Percentiles rank a stretch among this genome's conserved stretches.
Evolutionary conservation across 1,139 yeast genomes (phyloP).

Genomic region (Geotrichum aggregatum): DNA sequence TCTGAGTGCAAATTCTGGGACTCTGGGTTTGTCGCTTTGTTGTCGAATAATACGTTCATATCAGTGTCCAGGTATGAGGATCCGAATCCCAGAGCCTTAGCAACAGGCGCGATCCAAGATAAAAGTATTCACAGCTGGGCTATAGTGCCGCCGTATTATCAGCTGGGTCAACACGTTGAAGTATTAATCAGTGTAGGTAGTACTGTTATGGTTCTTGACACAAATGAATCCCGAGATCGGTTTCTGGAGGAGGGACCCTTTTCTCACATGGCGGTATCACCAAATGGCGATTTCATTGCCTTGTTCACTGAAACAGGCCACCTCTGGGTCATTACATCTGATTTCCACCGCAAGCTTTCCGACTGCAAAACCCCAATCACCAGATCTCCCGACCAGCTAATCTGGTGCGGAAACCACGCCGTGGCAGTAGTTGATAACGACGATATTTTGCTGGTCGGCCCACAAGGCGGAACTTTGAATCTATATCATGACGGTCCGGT

Average conservation of each 20-base stretch:
- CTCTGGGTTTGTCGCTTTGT: slow-evolving; percentile 42
- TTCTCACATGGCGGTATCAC: slow-evolving; percentile 50
- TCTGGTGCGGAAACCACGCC: slow-evolving; percentile 88
- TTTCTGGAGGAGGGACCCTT: slow-evolving; percentile 55
- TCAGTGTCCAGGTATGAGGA: slow-evolving; percentile 36
- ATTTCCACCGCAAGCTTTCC: slow-evolving; percentile 51
- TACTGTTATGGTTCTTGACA: slow-evolving; percentile 31
- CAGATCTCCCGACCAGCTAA: slow-evolving; percentile 44
- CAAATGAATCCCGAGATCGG: slow-evolving; percentile 30
- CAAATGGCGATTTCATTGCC: slow-evolving; percentile 60
- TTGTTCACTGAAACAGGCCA: slow-evolving; percentile 47
- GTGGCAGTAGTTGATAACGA: slow-evolving; percentile 58
- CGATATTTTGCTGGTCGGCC: slow-evolving; percentile 68
- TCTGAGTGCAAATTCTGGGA: slow-evolving; percentile 39
- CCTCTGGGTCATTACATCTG: slow-evolving; percentile 52
- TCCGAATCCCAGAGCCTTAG: slow-evolving; percentile 34
- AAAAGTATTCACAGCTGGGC: slow-evolving; percentile 35
- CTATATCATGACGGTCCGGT: slow-evolving; percentile 45
- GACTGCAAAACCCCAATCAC: slow-evolving; percentile 45
- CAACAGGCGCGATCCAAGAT: slow-evolving; percentile 22
- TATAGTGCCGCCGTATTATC: slow-evolving; percentile 34
- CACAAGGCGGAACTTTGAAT: slow-evolving; percentile 55
- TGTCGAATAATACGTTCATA: slow-evolving; percentile 38
- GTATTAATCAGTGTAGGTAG: slow-evolving; percentile 33
- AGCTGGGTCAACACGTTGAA: slow-evolving; percentile 36